A percentile compares a stretch with the other conserved stretches of the same genome.
These are phyloP conservation scores for Rhododendron henanense DNA, from an alignment of 148 eudicot species.

Conservation along the genomic window DNA sequence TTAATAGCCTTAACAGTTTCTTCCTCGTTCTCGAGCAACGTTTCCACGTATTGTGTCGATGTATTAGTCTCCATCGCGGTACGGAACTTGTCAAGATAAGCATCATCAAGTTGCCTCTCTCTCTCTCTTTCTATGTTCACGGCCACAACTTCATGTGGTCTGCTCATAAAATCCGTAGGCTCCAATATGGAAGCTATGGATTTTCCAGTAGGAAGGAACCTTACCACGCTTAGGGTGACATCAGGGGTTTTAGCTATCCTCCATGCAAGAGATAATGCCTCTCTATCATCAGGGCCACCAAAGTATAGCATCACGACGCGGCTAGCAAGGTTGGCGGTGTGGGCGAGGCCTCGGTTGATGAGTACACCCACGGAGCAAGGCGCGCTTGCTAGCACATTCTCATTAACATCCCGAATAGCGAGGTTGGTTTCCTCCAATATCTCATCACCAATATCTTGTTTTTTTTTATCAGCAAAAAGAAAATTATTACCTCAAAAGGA, in stretches of 20 bases:
- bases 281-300: constrained; percentile 67
- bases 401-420: constrained; percentile 37
- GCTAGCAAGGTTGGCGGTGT: not conserved
- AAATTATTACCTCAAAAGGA: not conserved
- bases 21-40: constrained; percentile 36
- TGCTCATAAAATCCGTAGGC: not conserved
- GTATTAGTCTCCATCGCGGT: constrained; percentile 3
- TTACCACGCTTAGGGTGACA: constrained; percentile 34
- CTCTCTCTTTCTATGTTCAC: constrained; percentile 18
- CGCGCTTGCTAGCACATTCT: constrained; percentile 30
- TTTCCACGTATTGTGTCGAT: constrained; percentile 27
- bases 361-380: constrained; percentile 52
- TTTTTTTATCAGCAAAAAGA: not conserved
- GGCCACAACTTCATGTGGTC: not conserved
- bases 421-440: constrained; percentile 32
- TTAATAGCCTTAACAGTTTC: constrained; percentile 40
- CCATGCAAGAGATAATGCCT: constrained; percentile 53
- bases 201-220: constrained; percentile 27
- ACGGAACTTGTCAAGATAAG: constrained; percentile 24
- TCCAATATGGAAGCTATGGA: constrained; percentile 3
- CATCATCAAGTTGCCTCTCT: constrained; percentile 41
- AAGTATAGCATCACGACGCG: constrained; percentile 39
- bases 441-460: constrained; percentile 27
- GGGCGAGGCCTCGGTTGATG: constrained; percentile 37
- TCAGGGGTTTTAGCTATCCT: constrained; percentile 36